These are phyloP conservation scores for Calocera viscosa DNA, from an alignment of 768 basidiomycete species.

Conservation along the genomic window DNA sequence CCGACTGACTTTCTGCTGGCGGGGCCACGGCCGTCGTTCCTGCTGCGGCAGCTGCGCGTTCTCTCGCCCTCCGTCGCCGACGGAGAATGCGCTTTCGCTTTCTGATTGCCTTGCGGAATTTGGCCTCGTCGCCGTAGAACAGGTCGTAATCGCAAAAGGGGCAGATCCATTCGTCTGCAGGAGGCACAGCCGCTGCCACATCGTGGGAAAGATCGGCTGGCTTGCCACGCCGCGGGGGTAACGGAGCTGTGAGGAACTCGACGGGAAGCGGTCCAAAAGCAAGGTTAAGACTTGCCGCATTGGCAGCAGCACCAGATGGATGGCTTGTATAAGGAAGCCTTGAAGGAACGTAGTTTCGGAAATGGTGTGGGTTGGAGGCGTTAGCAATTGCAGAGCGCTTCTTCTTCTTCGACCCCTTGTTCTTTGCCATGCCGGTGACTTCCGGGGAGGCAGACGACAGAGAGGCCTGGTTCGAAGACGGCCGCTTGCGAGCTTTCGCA, in stretches of 20 bases:
- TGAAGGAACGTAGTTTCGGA: conserved; percentile 86
- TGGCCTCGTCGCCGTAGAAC: conserved; percentile 73
- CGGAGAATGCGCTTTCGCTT: conserved; percentile 67
- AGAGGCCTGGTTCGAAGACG: conserved; percentile 37
- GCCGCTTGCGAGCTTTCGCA: neutral
- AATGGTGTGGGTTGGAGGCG: conserved; percentile 89
- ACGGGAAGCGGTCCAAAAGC: conserved; percentile 47
- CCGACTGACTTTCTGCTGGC: conserved; percentile 23
- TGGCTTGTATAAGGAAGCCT: conserved; percentile 44
- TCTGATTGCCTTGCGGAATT: conserved; percentile 51
- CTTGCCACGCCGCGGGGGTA: conserved; percentile 38
- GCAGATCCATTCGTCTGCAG: conserved; percentile 86
- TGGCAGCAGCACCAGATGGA: conserved; percentile 29
- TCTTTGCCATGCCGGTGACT: conserved; percentile 18
- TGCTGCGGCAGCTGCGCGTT: conserved; percentile 50
- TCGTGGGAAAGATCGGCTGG: conserved; percentile 17
- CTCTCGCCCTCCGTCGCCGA: conserved; percentile 56
- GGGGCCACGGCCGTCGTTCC: neutral
- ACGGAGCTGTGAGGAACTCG: conserved; percentile 55
- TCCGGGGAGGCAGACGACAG: conserved; percentile 29
- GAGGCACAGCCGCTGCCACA: conserved; percentile 22
- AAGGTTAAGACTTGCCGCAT: conserved; percentile 31
- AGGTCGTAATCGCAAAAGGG: conserved; percentile 85
- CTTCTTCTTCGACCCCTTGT: conserved; percentile 64
- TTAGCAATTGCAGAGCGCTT: conserved; percentile 84